Conservation (phyloP, 2,329 filamentous ascomycete genomes). For the Uncinocarpus reesii region DNA sequence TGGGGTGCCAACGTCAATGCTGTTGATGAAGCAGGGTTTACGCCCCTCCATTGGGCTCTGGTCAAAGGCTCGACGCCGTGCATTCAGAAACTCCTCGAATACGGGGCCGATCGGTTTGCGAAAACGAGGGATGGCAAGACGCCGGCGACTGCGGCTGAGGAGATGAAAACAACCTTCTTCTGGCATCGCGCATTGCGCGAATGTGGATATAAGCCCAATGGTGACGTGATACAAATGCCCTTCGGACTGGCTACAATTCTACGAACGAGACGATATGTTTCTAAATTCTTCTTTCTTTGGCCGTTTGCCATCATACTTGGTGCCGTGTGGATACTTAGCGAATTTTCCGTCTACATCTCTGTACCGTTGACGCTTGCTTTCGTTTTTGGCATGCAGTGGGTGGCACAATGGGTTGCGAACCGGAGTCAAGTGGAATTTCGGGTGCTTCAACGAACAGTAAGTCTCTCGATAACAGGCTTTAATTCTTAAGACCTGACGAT, state of each 20-base stretch:
- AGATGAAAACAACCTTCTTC: conserved; percentile 74
- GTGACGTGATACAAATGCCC: conserved; percentile 55
- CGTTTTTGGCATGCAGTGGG: conserved; percentile 60
- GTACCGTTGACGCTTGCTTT: conserved; percentile 59
- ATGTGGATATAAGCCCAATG: conserved; percentile 72
- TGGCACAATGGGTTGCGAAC: conserved; percentile 64
- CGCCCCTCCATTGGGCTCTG: conserved; percentile 88
- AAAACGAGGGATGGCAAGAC: conserved; percentile 86
- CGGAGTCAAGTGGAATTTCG: conserved; percentile 84
- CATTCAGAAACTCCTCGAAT: conserved; percentile 89
- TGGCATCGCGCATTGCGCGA: conserved; percentile 78
- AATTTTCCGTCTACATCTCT: conserved; percentile 62
- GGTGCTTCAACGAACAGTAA: conserved; percentile 75
- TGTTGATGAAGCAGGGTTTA: conserved; percentile 84
- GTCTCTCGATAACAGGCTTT: conserved; percentile 24
- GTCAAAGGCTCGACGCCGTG: conserved; percentile 86
- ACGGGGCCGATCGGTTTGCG: conserved; percentile 85
- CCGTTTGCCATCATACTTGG: conserved; percentile 68
- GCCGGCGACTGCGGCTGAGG: conserved; percentile 69
- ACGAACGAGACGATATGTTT: conserved; percentile 67
- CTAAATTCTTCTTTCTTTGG: conserved; percentile 80
- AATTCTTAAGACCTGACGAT: conserved; percentile 16
- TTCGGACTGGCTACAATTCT: conserved; percentile 66
- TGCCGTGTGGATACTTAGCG: conserved; percentile 60
- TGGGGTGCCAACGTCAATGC: conserved; percentile 94